Percentiles rank a stretch among this genome's conserved stretches.
phyloP scores from a whole-genome alignment of 106 monocot species.

The Dioscorea dumetorum region DNA sequence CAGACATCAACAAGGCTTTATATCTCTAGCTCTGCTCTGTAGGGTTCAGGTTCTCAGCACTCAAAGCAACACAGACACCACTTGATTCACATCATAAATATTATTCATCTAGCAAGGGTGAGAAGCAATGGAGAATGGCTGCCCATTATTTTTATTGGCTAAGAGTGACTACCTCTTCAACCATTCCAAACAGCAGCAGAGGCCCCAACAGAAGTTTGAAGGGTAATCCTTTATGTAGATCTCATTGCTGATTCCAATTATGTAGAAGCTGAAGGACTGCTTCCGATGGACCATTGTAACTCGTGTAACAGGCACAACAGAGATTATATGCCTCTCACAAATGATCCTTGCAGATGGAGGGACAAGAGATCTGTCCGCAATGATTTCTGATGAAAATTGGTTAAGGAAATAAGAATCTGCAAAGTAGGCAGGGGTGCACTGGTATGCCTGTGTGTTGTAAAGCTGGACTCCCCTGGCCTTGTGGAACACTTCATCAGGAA shows the following conservation, averaged over 20 bases:
- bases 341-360: constrained; percentile 72
- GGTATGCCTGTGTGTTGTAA: constrained; percentile 93
- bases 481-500: constrained; percentile 92
- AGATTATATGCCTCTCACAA: constrained; percentile 79
- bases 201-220: constrained; percentile 67
- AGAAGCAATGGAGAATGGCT: no score
- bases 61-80: no score
- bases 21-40: no score
- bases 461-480: constrained; percentile 73
- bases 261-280: constrained; percentile 76
- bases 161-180: constrained; percentile 11
- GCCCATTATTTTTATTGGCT: no score
- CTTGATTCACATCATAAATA: no score
- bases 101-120: no score
- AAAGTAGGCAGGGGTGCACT: constrained; percentile 89
- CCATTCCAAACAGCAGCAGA: constrained; percentile 96
- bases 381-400: constrained; percentile 85
- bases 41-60: no score
- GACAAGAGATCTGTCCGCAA: constrained; percentile 48
- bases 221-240: constrained; percentile 83
- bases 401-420: constrained; percentile 84
- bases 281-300: constrained; percentile 70
- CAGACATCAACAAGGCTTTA: no score
- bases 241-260: constrained; percentile 66
- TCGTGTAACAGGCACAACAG: constrained; percentile 86